Evolutionary conservation across 2,329 filamentous ascomycete genomes (phyloP), one percentile per base, ranked within the genome.

Genomic region (Paraconiothyrium sp.): DNA sequence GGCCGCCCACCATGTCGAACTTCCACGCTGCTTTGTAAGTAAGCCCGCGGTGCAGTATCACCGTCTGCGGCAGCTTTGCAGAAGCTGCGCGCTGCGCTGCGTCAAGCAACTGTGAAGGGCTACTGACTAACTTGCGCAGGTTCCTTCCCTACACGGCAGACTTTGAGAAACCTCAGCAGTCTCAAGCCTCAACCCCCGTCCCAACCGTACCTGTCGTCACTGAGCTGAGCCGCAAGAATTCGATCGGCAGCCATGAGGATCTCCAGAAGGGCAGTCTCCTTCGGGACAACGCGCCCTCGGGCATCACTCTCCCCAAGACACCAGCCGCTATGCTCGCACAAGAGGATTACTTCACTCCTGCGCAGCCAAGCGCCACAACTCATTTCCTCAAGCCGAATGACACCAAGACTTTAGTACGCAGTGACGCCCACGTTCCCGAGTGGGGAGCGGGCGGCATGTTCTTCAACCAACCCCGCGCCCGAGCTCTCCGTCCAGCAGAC

Each of bases 81-180:
- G 20, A 20, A 20, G 20, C 20, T 20, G 20, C 20, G 20, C 20
- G 20, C 20, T 20, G 20, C 20, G 22, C 34, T 41, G 20, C 35
- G 48, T n/a, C 43, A 66, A 54, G 9, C 11, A 8, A 16, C 16
- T 8, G 7, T 24, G 14, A 27, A 32, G 22, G 35, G 9, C 3
- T 39, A 46, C 52, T 55, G 34, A 59, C 67, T 72, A 54, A 69
- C 57, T 54, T 37, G 6, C 6, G n/a, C 75, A 97, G 94, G 60
- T 97, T 97, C 76, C 87, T 97, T 39, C 94, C 94, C 37, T 94
- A 97, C 78, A 98, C 94, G 44, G 85, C 97, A 73, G 90, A 97
- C 78, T 98, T 98, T 78, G 75, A 82, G 57, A 89, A 90, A 59
- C 64, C 68, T 1, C 54, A 61, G 22, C 32, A 49, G n/a, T 51